Conservation (phyloP, 352 stramenopile species). For the Pythium rhizo-oryzae region DNA sequence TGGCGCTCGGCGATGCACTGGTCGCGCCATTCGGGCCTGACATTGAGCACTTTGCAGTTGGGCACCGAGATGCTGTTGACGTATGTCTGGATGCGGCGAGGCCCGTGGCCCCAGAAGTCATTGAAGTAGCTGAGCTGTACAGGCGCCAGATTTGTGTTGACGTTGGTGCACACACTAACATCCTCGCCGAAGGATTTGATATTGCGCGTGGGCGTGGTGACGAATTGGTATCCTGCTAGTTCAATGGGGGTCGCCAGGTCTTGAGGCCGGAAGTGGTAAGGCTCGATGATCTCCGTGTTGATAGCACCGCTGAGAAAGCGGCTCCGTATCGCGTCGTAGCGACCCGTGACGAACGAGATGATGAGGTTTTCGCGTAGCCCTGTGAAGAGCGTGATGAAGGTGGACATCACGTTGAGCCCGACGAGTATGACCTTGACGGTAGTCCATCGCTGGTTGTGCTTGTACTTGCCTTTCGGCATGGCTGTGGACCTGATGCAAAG, state of each 20-base stretch:
- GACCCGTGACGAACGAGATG: constrained; percentile 12
- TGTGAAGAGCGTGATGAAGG: constrained; percentile 22
- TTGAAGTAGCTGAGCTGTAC: constrained; percentile 28
- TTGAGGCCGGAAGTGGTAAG: background rate
- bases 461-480: too few species aligned
- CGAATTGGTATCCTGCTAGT: constrained; percentile 29
- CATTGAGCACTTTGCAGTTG: constrained; percentile 35
- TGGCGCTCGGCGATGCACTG: constrained; percentile 32
- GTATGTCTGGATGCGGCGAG: constrained; percentile 28
- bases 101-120: constrained; percentile 35
- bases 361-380: constrained; percentile 22
- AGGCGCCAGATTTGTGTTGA: constrained; percentile 34
- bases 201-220: constrained; percentile 24
- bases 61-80: constrained; percentile 39
- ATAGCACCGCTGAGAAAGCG: constrained; percentile 19
- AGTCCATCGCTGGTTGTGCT: too few species aligned
- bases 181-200: constrained; percentile 27
- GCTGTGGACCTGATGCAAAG: too few species aligned
- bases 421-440: background rate
- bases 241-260: constrained; percentile 30
- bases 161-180: constrained; percentile 30
- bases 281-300: constrained; percentile 29
- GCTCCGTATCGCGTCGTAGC: constrained; percentile 19
- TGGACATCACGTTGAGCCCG: constrained; percentile 14
- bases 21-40: constrained; percentile 16